phyloP scores from a whole-genome alignment of 1,284 basidiomycete genomes.

The Apiotrichum domesticum region DNA sequence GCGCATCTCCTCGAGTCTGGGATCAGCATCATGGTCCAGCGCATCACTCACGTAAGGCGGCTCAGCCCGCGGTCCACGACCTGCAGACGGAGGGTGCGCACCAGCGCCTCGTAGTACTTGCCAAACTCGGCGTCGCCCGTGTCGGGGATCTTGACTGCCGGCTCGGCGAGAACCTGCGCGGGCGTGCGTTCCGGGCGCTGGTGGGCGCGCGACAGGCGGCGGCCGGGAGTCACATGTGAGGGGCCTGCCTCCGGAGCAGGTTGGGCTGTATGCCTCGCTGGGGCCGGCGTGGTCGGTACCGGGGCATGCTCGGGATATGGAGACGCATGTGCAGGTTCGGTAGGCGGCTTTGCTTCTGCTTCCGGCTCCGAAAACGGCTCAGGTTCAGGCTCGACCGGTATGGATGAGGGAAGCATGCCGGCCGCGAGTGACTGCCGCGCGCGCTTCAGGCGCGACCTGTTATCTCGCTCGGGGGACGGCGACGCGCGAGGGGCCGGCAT shows the following conservation, averaged over 20 bases:
- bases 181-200: slow-evolving; percentile 6
- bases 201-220: not conserved
- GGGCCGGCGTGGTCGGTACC: no score
- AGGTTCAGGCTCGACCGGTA: not conserved
- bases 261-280: not conserved
- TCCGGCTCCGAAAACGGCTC: not conserved
- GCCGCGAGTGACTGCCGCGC: not conserved
- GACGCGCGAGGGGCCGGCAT: not conserved
- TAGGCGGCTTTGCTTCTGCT: not conserved
- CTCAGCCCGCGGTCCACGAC: slow-evolving; percentile 38
- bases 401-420: not conserved
- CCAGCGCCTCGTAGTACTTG: slow-evolving; percentile 33
- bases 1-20: slow-evolving; percentile 32
- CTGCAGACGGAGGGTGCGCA: slow-evolving; percentile 34
- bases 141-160: slow-evolving; percentile 16
- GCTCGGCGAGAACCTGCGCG: slow-evolving; percentile 16
- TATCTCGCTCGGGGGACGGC: not conserved
- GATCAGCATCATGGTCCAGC: not conserved
- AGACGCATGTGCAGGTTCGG: not conserved
- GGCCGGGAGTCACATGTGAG: not conserved
- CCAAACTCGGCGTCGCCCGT: slow-evolving; percentile 32
- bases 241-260: not conserved
- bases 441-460: not conserved
- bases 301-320: not conserved
- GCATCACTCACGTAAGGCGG: slow-evolving; percentile 40